Evolutionary conservation across 164 flowering plant species (phyloP), one percentile per base, ranked within the genome.

Genomic region (Cinnamomum chago): DNA sequence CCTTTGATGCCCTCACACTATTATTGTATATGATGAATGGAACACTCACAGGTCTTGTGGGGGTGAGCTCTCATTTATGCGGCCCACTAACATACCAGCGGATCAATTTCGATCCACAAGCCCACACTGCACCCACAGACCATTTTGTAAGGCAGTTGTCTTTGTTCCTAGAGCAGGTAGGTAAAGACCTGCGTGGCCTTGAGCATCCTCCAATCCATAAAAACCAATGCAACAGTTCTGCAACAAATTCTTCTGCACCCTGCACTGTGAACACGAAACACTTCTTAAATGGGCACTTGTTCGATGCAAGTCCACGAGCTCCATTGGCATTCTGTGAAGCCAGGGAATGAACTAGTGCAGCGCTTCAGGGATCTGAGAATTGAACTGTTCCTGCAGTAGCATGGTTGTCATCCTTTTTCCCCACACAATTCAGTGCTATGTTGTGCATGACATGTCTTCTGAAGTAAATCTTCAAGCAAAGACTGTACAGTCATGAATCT

Each of bases 401-500:
- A 24, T 22, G 27, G 4, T 11, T 13, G 25, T 23, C 60, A 64
- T 64, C 5, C 25, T 14, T 22, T 64, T 70, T 52, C 13, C 2
- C 23, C 15, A 52, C 6, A 69, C 40, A 15, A 6, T 22, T 50
- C 72, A 6, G 27, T 52, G 23, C 35, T 70, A 52, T 55, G 62
- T 15, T 67, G 70, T 13, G 28, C 65, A 40, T 79, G 58, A 22
- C 83, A 65, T n/a, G 76, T 30, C 70, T 83, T 85, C 22, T 77
- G 62, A 6, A 80, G 76, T 51, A 90, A 72, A 75, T 84, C 79
- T 75, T 75, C 81, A 69, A 90, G 87, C 85, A 77, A 77, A 71
- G 89, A 82, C 35, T 85, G 92, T 28, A 89, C 74, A 65, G 79
- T 84, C 11, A 82, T 55, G 13, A 94, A 76, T 75, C 87, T 86